Conservation (phyloP, 106 monocot species). For the Agapanthus africanus region DNA sequence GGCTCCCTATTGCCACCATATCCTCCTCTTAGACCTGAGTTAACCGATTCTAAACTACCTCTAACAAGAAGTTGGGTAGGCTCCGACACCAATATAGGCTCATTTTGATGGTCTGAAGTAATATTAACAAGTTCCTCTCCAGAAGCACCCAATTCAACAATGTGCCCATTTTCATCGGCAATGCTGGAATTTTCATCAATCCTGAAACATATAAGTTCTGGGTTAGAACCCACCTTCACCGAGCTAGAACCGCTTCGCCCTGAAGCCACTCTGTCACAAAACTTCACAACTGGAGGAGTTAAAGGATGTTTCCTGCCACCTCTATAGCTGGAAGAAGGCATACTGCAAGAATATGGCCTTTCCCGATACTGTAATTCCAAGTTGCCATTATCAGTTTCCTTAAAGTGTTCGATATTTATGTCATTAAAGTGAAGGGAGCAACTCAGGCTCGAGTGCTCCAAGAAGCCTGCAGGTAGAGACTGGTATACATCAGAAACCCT, state of each 20-base stretch:
- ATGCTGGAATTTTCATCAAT: constrained; percentile 70
- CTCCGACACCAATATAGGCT: not conserved
- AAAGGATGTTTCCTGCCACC: constrained; percentile 21
- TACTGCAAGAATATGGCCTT: constrained; percentile 14
- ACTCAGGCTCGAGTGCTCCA: constrained; percentile 17
- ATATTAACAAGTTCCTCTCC: constrained; percentile 21
- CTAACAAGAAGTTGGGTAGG: constrained; percentile 4
- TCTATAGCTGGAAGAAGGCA: constrained; percentile 17
- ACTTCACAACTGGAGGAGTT: constrained; percentile 46
- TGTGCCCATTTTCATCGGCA: constrained; percentile 33
- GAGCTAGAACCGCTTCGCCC: constrained; percentile 35
- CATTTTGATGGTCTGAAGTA: constrained; percentile 35
- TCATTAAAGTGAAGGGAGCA: constrained; percentile 16
- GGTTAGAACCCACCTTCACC: constrained; percentile 28
- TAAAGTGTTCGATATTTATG: constrained; percentile 13
- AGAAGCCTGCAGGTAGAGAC: constrained; percentile 33
- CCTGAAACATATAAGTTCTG: constrained; percentile 62
- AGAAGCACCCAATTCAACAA: constrained; percentile 8
- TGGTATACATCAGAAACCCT: constrained; percentile 24
- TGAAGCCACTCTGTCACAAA: constrained; percentile 15
- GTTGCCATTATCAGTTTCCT: constrained; percentile 10
- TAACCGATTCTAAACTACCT: constrained; percentile 28
- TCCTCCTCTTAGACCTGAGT: constrained; percentile 1
- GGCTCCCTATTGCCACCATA: constrained; percentile 9
- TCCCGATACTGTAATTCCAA: constrained; percentile 13